Conservation (phyloP, 1,284 basidiomycete genomes). For the Polyporus tsugae region DNA sequence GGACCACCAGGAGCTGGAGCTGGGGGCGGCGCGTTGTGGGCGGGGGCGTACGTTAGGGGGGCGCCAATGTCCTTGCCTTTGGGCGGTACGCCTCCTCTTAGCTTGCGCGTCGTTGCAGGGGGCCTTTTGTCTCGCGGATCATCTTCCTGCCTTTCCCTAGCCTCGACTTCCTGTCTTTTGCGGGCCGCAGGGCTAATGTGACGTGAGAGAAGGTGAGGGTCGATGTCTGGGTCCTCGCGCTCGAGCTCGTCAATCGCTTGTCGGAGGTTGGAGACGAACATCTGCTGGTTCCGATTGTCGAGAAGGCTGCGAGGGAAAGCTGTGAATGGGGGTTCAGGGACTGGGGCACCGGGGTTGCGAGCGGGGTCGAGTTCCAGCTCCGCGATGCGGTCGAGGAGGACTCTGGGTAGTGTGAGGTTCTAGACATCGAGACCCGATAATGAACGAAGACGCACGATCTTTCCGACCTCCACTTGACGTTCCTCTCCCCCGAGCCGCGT, state of each 20-base stretch:
- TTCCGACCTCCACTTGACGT: conserved; percentile 64
- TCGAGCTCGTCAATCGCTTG: conserved; percentile 57
- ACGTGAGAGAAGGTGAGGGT: conserved; percentile 55
- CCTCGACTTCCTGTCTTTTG: conserved; percentile 54
- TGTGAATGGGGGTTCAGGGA: conserved; percentile 43
- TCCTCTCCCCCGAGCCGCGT: conserved; percentile 63
- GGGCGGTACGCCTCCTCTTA: conserved; percentile 30
- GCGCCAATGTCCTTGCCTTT: conserved; percentile 51
- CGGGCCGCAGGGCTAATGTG: conserved; percentile 55
- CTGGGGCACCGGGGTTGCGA: conserved; percentile 33
- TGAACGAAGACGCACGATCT: conserved; percentile 55
- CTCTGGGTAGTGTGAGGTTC: conserved; percentile 44
- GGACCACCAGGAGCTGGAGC: conserved; percentile 23
- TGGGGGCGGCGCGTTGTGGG: conserved; percentile 29
- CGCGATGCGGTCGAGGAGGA: conserved; percentile 63
- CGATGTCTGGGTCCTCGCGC: conserved; percentile 52
- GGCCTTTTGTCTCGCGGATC: conserved; percentile 49
- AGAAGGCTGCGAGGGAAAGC: conserved; percentile 58
- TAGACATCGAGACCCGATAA: conserved; percentile 9
- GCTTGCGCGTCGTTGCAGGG: conserved; percentile 35
- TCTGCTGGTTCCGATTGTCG: conserved; percentile 44
- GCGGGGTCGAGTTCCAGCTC: conserved; percentile 57
- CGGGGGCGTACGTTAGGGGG: conserved; percentile 36
- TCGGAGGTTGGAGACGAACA: conserved; percentile 54
- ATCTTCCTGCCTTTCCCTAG: conserved; percentile 50